Conservation (phyloP, 176 grass and related monocot genomes). For the Canna indica region DNA sequence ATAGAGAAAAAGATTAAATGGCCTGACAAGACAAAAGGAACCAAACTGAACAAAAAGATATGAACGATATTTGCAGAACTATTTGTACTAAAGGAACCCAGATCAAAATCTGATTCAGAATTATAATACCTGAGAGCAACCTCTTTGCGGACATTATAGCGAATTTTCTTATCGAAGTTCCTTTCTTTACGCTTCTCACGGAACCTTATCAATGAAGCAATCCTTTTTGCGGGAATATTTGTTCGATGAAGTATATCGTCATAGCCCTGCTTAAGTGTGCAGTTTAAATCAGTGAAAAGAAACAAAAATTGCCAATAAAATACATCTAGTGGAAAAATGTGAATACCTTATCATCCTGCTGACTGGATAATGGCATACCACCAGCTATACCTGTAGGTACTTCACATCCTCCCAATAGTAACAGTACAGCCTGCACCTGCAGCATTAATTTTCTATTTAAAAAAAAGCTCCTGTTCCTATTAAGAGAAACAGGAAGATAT, state of each 20-base stretch:
- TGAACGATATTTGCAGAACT: background rate
- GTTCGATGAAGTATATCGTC: constrained; percentile 19
- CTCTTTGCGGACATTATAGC: constrained; percentile 69
- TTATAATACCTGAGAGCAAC: constrained; percentile 62
- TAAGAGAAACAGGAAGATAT: background rate
- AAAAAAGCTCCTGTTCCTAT: background rate
- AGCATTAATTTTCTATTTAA: background rate
- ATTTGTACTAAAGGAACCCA: background rate
- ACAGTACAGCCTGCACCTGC: constrained; percentile 61
- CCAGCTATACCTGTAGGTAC: constrained; percentile 41
- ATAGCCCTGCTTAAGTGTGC: background rate
- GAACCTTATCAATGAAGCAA: constrained; percentile 67
- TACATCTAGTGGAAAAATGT: background rate
- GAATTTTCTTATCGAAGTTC: constrained; percentile 63
- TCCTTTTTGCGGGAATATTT: constrained; percentile 43
- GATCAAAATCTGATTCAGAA: background rate
- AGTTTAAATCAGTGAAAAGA: background rate
- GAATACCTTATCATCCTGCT: constrained; percentile 41
- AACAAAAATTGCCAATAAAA: background rate
- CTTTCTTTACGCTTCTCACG: constrained; percentile 83
- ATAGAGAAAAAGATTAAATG: background rate
- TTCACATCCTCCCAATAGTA: constrained; percentile 62
- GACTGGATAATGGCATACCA: constrained; percentile 32
- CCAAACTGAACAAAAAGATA: background rate
- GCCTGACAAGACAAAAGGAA: background rate